Evolutionary conservation across 345 rosid species (phyloP).

Genomic region (Populus deltoides): DNA sequence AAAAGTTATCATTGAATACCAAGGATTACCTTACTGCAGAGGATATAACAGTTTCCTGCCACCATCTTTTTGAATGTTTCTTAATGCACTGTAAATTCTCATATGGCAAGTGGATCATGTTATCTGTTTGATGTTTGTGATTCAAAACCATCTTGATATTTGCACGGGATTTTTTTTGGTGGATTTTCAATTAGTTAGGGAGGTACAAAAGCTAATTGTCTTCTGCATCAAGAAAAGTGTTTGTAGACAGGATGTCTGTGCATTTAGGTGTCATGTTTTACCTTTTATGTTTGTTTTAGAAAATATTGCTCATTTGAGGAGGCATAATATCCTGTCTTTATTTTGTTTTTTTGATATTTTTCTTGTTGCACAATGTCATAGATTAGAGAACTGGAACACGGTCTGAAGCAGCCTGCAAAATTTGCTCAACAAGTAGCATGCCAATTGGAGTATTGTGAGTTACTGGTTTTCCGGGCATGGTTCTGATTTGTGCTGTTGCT

Average conservation of each 20-base stretch:
- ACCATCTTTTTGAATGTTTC: not conserved
- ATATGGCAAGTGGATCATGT: too few relatives aligned
- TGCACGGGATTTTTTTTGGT: too few relatives aligned
- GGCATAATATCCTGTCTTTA: not conserved
- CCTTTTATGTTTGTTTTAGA: not conserved
- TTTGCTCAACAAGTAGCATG: conserved; percentile 55
- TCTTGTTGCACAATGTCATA: conserved; percentile 26
- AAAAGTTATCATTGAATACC: not conserved
- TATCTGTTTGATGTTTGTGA: too few relatives aligned
- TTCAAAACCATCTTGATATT: too few relatives aligned
- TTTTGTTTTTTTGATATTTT: not conserved
- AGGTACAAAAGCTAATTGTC: too few relatives aligned
- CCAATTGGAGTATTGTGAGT: conserved; percentile 58
- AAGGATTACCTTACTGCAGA: not conserved
- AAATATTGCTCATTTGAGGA: not conserved
- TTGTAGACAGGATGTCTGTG: not conserved
- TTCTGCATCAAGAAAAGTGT: too few relatives aligned
- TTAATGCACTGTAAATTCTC: not conserved
- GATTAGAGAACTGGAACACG: conserved; percentile 67
- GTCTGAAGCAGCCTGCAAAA: conserved; percentile 70
- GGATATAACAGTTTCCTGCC: not conserved
- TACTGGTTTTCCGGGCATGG: not conserved
- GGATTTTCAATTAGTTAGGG: too few relatives aligned
- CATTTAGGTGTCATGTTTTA: not conserved
- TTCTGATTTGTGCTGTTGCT: not conserved